These are phyloP conservation scores for Articulospora tetracladia DNA, from an alignment of 495 filamentous ascomycete species.

Conservation along the genomic window DNA sequence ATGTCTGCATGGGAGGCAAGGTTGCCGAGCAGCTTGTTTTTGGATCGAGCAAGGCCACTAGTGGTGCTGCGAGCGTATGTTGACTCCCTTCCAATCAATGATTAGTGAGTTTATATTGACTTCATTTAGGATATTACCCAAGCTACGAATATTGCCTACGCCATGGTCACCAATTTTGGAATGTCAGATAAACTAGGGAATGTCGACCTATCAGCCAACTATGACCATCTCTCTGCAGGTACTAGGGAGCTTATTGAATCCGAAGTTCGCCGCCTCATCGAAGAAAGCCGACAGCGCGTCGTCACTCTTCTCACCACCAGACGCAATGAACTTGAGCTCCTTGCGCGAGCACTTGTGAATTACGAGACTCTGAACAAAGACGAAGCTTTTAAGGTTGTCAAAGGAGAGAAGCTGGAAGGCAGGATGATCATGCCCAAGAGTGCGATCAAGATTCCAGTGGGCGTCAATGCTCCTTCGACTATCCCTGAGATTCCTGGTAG, in stretches of 20 bases:
- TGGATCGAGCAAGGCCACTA: constrained; percentile 80
- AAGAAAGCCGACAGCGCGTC: constrained; percentile 75
- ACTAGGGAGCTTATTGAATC: constrained; percentile 80
- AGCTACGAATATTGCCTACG: constrained; percentile 76
- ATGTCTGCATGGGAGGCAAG: constrained; percentile 85
- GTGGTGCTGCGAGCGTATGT: constrained; percentile 71
- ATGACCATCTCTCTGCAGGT: constrained; percentile 74
- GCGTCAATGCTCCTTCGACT: not conserved
- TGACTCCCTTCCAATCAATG: constrained; percentile 1
- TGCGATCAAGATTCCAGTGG: constrained; percentile 37
- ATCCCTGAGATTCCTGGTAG: constrained; percentile 17
- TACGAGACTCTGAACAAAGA: constrained; percentile 87
- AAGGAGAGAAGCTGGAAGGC: constrained; percentile 72
- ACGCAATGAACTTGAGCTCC: constrained; percentile 75
- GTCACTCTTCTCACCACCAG: constrained; percentile 63
- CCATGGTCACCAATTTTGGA: constrained; percentile 80
- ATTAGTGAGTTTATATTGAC: constrained; percentile 17
- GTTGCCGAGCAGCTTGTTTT: constrained; percentile 92
- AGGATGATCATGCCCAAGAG: constrained; percentile 43
- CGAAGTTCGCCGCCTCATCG: constrained; percentile 81
- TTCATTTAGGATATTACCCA: constrained; percentile 66
- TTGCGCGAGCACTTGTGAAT: constrained; percentile 86
- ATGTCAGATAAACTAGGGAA: constrained; percentile 89
- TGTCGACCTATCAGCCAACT: constrained; percentile 76
- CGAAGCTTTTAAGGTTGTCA: constrained; percentile 84